Conservation (phyloP, 345 rosid genomes). For the Diplotaxis tenuifolia region DNA sequence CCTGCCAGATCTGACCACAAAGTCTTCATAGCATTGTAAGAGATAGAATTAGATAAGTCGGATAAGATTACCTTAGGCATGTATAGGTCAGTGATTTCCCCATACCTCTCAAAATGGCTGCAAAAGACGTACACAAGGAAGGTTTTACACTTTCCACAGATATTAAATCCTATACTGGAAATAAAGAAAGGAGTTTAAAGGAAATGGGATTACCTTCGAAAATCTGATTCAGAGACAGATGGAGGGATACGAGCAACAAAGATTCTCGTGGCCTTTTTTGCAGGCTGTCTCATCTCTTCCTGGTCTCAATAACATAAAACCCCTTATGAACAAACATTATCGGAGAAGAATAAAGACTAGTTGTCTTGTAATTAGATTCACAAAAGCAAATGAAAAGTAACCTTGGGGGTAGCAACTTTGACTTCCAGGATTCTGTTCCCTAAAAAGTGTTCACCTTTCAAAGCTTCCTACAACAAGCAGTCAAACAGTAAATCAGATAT, state of each 20-base stretch:
- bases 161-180: too few species aligned
- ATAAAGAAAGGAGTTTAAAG: too few species aligned
- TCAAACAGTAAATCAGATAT: background rate
- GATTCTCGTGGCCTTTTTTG: conserved; percentile 81
- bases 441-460: conserved; percentile 76
- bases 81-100: conserved; percentile 86
- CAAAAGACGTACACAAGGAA: conserved; percentile 25
- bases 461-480: conserved; percentile 55
- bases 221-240: conserved; percentile 75
- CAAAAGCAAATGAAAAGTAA: background rate
- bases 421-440: conserved; percentile 78
- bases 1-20: background rate
- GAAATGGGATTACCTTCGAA: conserved; percentile 66
- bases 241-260: conserved; percentile 91
- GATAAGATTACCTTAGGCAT: conserved; percentile 77
- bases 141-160: conserved; percentile 3
- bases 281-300: conserved; percentile 97
- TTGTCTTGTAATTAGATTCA: too few species aligned
- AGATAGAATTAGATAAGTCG: conserved; percentile 10
- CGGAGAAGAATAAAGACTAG: too few species aligned
- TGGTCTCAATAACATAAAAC: conserved; percentile 38
- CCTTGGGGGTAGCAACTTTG: background rate
- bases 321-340: background rate
- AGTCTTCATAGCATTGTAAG: background rate
- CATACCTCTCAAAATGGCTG: conserved; percentile 96